Percentiles rank a stretch among this genome's conserved stretches.
phyloP scores from a whole-genome alignment of 192 early-diverging fungal species.

The Bifiguratus adelaidae region DNA sequence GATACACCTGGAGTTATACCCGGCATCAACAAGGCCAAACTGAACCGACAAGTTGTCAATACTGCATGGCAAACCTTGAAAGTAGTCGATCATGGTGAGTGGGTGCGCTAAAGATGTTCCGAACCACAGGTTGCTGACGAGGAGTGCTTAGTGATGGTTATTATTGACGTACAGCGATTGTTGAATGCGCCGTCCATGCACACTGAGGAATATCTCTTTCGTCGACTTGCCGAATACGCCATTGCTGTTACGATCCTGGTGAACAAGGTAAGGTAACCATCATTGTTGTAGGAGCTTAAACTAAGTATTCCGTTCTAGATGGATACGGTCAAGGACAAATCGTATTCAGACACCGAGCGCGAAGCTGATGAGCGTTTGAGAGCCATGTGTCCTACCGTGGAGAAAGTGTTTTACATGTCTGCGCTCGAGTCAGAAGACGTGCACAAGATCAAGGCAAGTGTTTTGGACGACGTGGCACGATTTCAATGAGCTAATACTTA shows the following conservation, averaged over 20 bases:
- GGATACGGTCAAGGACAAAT: slow-evolving; percentile 27
- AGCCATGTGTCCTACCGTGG: slow-evolving; percentile 20
- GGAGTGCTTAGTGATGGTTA: slow-evolving; percentile 33
- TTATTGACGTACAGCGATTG: slow-evolving; percentile 38
- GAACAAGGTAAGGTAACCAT: slow-evolving; percentile 34
- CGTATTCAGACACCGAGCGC: too few relatives aligned
- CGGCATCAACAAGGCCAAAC: slow-evolving; percentile 21
- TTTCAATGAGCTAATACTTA: slow-evolving; percentile 12
- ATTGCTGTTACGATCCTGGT: slow-evolving; percentile 39
- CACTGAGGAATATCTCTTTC: slow-evolving; percentile 34
- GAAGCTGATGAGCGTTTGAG: slow-evolving; percentile 19
- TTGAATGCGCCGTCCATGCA: slow-evolving; percentile 10
- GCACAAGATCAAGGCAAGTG: slow-evolving; percentile 13
- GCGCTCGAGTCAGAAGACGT: slow-evolving; percentile 13
- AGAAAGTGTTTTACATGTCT: slow-evolving; percentile 18
- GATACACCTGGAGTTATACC: slow-evolving; percentile 52
- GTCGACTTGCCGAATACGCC: slow-evolving; percentile 20
- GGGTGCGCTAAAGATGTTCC: background rate
- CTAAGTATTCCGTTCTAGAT: slow-evolving; percentile 13
- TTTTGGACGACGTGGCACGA: slow-evolving; percentile 3
- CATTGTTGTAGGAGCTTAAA: too few relatives aligned
- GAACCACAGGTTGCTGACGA: too few relatives aligned
- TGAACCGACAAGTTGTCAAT: slow-evolving; percentile 39
- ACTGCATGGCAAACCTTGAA: slow-evolving; percentile 46
- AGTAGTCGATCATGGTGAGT: slow-evolving; percentile 38